A percentile compares a stretch with the other conserved stretches of the same genome.
Evolutionary conservation across 352 stramenopile genomes (phyloP).

Genomic region (Peronospora belbahrii): DNA sequence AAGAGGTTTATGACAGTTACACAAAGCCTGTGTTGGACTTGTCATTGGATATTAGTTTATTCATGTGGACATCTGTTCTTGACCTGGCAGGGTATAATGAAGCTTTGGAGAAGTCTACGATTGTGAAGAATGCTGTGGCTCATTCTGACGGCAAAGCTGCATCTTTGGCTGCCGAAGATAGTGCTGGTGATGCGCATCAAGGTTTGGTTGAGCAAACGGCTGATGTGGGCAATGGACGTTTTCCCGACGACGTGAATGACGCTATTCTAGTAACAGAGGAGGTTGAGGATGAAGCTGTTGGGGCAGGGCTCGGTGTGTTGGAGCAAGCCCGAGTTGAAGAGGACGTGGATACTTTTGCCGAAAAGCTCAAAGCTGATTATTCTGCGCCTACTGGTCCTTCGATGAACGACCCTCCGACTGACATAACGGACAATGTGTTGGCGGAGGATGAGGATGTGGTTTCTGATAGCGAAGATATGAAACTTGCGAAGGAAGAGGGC

Average conservation of each 20-base stretch:
- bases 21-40: conserved; percentile 33
- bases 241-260: neutral
- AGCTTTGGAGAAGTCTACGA: neutral
- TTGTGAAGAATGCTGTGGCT: neutral
- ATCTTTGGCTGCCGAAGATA: conserved; percentile 2
- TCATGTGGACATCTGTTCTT: conserved; percentile 26
- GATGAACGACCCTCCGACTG: too few relatives aligned
- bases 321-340: conserved; percentile 2
- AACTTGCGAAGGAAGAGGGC: neutral
- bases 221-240: conserved; percentile 6
- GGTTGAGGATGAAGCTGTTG: conserved; percentile 1
- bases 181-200: neutral
- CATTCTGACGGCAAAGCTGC: neutral
- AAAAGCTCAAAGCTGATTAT: neutral
- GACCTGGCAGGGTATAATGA: conserved; percentile 13
- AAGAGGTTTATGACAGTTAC: conserved; percentile 29
- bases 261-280: conserved; percentile 1
- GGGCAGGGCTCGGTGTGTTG: neutral
- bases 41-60: conserved; percentile 14
- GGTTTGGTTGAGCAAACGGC: neutral
- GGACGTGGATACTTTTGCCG: neutral
- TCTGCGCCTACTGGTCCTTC: neutral
- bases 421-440: neutral
- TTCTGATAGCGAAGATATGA: neutral
- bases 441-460: neutral